Base-by-base conservation (phyloP, 139 green algal species). In the Desmodesmus armatus region DNA sequence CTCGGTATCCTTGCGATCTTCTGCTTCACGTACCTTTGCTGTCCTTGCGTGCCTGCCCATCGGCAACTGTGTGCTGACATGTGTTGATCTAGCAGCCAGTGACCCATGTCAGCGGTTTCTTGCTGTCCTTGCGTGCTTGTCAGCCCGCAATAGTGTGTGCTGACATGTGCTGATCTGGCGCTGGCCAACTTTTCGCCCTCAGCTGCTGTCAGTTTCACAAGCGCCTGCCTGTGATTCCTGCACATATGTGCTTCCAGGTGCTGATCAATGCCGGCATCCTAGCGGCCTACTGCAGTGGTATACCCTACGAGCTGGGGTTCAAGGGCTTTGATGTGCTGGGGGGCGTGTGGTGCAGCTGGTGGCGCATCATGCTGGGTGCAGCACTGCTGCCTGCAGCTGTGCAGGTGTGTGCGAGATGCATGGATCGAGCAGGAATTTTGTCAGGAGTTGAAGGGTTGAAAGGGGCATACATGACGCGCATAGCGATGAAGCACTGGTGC, bases 201-300 rank as follows among this genome's bases (percentile, higher is more conserved):
- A n/a, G n/a, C n/a, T n/a, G n/a, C n/a, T n/a, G n/a, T n/a, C n/a
- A n/a, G n/a, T n/a, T n/a, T n/a, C n/a, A n/a, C n/a, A n/a, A n/a
- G n/a, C 47, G 17, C 47, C 47, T 58, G 47, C 47, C 47, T 58
- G 47, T 23, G 13, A 58, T 15, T n/a, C 47, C 13, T 58, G 47
- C 47, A 58, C n/a, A n/a, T n/a, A 23, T 58, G 47, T 58, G 47
- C 47, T 15, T 33, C 13, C 85, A 95, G 84, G 79, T 97, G 39
- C 88, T 82, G 67, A 94, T 98, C 69, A 92, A 90, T 75, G 33
- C 94, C 1, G 95, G 95, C 17, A 98, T 98, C 70, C 80, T 97
- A 29, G 17, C 84, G 31, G 89, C 92, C 0, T 94, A 95, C 63
- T 23, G 92, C 0, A 85, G 88, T 4, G 92, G 90, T 2, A 27